Conservation (phyloP, 1,284 basidiomycete species). For the Ceratobasidium sp. region DNA sequence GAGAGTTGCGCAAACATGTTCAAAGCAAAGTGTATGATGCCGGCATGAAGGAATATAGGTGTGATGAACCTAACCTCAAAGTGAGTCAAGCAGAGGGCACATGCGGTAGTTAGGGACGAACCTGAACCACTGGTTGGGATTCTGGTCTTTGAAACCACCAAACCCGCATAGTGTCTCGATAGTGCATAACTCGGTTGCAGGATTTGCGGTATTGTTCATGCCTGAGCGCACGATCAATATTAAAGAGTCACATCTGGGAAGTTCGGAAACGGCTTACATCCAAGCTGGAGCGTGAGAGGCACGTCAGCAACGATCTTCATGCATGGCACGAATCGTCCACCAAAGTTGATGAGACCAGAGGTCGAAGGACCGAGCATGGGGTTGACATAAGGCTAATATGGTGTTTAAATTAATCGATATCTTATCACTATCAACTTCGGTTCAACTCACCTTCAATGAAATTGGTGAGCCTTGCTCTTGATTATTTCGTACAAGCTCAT, state of each 20-base stretch:
- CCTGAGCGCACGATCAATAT: slow-evolving; percentile 60
- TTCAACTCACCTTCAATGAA: slow-evolving; percentile 75
- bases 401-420: slow-evolving; percentile 51
- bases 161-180: slow-evolving; percentile 90
- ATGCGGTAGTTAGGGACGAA: slow-evolving; percentile 57
- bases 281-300: slow-evolving; percentile 70
- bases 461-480: slow-evolving; percentile 82
- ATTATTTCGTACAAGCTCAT: slow-evolving; percentile 81
- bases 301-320: slow-evolving; percentile 82
- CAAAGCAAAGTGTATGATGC: slow-evolving; percentile 87
- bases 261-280: slow-evolving; percentile 69
- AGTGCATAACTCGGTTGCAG: slow-evolving; percentile 76
- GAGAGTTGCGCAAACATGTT: slow-evolving; percentile 92
- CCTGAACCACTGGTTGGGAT: slow-evolving; percentile 90
- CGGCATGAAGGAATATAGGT: slow-evolving; percentile 92
- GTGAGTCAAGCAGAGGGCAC: neutral
- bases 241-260: too few relatives aligned
- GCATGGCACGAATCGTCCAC: slow-evolving; percentile 84
- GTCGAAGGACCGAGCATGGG: slow-evolving; percentile 93
- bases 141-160: slow-evolving; percentile 78
- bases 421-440: slow-evolving; percentile 50
- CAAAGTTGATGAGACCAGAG: slow-evolving; percentile 87
- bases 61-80: slow-evolving; percentile 76
- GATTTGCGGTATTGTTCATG: slow-evolving; percentile 81
- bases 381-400: slow-evolving; percentile 78